phyloP scores from a whole-genome alignment of 2,329 filamentous ascomycete species.

The Botrytis aclada region DNA sequence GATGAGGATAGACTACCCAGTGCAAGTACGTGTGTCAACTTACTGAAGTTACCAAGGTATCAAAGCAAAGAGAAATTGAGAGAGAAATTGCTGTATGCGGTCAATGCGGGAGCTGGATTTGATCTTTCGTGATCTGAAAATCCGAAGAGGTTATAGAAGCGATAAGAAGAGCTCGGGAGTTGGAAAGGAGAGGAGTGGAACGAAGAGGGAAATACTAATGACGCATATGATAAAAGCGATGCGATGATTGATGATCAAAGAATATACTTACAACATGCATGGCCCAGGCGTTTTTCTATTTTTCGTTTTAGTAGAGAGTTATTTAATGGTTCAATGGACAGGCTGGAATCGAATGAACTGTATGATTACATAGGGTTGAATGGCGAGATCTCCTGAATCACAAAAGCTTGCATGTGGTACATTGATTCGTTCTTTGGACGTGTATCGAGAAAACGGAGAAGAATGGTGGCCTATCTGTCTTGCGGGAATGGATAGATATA shows the following conservation, averaged over 20 bases:
- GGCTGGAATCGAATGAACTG: neutral
- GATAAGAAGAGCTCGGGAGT: neutral
- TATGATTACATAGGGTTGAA: neutral
- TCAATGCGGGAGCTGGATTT: slow-evolving; percentile 88
- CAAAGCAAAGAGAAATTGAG: slow-evolving; percentile 60
- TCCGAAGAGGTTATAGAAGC: neutral
- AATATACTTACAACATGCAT: slow-evolving; percentile 6
- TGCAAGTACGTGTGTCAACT: slow-evolving; percentile 92
- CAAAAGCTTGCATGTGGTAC: neutral
- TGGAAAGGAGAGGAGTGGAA: neutral
- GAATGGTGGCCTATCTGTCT: neutral
- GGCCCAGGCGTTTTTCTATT: neutral
- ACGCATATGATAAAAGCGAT: slow-evolving; percentile 8
- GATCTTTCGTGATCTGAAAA: slow-evolving; percentile 53
- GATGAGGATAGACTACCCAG: slow-evolving; percentile 81
- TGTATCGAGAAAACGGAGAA: neutral
- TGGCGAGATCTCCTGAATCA: neutral
- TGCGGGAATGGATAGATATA: neutral
- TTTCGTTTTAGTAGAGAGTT: neutral
- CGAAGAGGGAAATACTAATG: neutral
- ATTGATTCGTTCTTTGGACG: neutral
- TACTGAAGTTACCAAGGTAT: slow-evolving; percentile 89
- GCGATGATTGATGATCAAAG: slow-evolving; percentile 1
- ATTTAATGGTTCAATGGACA: neutral
- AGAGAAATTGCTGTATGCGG: slow-evolving; percentile 83